A percentile compares a stretch with the other conserved stretches of the same genome.
These are phyloP conservation scores for Botrytis deweyae DNA, from an alignment of 2,329 filamentous ascomycete species.

Conservation along the genomic window DNA sequence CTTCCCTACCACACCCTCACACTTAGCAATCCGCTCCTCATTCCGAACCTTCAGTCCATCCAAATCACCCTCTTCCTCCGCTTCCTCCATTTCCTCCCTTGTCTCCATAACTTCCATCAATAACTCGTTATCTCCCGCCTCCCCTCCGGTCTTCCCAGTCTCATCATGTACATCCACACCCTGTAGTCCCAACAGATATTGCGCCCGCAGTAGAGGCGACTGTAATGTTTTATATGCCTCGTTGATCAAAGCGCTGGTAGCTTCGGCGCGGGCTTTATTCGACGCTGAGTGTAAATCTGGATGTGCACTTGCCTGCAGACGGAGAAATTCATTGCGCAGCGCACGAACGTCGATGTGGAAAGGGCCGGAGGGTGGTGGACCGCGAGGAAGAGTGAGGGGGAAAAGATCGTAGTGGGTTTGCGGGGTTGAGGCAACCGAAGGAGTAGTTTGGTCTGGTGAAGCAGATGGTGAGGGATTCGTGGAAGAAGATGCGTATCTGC, in stretches of 20 bases:
- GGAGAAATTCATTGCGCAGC: conserved; percentile 82
- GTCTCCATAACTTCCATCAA: conserved; percentile 80
- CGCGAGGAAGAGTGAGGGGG: conserved; percentile 70
- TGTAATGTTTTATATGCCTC: conserved; percentile 84
- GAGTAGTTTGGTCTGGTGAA: background rate
- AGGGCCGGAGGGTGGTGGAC: conserved; percentile 73
- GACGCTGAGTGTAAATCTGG: conserved; percentile 58
- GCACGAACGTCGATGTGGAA: conserved; percentile 71
- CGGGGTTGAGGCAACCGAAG: conserved; percentile 20
- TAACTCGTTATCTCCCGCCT: conserved; percentile 65
- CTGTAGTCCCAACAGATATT: conserved; percentile 73
- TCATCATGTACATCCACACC: conserved; percentile 63
- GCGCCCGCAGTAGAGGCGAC: conserved; percentile 77
- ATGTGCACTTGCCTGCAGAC: conserved; percentile 74
- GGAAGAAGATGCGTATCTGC: conserved; percentile 5
- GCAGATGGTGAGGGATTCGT: background rate
- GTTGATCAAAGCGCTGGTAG: conserved; percentile 80
- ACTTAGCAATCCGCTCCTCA: conserved; percentile 61
- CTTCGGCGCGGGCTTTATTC: conserved; percentile 65
- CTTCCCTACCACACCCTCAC: conserved; percentile 60
- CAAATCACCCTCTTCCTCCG: conserved; percentile 64
- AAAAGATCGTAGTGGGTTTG: conserved; percentile 85
- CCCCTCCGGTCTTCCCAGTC: conserved; percentile 69
- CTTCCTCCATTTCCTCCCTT: conserved; percentile 72
- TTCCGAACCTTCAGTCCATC: conserved; percentile 62